Percentiles rank a stretch among this genome's conserved stretches.
phyloP scores from a whole-genome alignment of 2,329 filamentous ascomycete species.

The Ophiostoma sp. region DNA sequence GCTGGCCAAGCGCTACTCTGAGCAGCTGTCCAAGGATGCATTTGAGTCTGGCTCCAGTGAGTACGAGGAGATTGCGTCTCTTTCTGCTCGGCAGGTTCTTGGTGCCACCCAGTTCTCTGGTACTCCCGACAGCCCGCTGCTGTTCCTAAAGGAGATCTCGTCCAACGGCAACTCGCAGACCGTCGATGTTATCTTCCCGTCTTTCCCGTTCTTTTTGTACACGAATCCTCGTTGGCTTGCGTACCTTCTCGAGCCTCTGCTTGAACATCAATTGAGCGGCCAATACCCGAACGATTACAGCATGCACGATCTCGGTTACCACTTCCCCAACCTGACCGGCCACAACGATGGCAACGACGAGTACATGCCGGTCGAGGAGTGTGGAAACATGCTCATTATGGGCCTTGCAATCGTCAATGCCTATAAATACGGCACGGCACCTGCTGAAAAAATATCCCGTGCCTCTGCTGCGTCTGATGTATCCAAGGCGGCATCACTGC shows the following conservation, averaged over 20 bases:
- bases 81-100: constrained; percentile 72
- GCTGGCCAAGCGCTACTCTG: constrained; percentile 65
- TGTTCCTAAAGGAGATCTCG: constrained; percentile 80
- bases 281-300: constrained; percentile 76
- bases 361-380: constrained; percentile 69
- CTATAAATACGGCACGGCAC: constrained; percentile 54
- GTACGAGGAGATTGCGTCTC: constrained; percentile 70
- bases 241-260: constrained; percentile 69
- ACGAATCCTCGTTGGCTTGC: constrained; percentile 74
- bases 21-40: constrained; percentile 64
- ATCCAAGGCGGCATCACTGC: constrained; percentile 17
- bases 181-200: constrained; percentile 78
- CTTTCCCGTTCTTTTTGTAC: constrained; percentile 79
- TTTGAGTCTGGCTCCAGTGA: constrained; percentile 66
- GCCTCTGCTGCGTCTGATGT: constrained; percentile 25
- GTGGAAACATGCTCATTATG: constrained; percentile 71
- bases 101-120: constrained; percentile 70
- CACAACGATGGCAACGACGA: constrained; percentile 62
- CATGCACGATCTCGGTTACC: constrained; percentile 67
- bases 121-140: constrained; percentile 61
- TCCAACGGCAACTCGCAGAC: constrained; percentile 80
- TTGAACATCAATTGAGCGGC: constrained; percentile 73
- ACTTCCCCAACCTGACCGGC: constrained; percentile 68
- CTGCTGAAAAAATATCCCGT: constrained; percentile 40
- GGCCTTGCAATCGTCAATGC: constrained; percentile 60